A percentile compares a stretch with the other conserved stretches of the same genome.
These are phyloP conservation scores for Ceratocystis harringtonii DNA, from an alignment of 2,329 filamentous ascomycete genomes.

Conservation along the genomic window DNA sequence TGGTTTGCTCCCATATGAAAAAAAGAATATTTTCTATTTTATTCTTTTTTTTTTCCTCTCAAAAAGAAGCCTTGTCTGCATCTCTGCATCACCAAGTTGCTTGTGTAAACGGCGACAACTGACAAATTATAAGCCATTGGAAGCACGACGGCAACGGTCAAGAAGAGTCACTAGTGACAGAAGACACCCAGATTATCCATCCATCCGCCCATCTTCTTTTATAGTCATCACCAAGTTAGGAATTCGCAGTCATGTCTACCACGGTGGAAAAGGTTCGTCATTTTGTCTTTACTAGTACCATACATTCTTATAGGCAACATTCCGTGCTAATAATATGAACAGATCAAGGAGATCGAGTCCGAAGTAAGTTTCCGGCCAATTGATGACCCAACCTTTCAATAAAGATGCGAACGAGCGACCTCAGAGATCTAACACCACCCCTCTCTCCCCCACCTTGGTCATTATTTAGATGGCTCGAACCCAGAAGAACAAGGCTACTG, in stretches of 20 bases:
- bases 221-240: background rate
- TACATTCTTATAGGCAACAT: background rate
- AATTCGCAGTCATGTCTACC: constrained; percentile 55
- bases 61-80: background rate
- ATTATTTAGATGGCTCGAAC: constrained; percentile 69
- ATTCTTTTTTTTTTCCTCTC: background rate
- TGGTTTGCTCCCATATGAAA: background rate
- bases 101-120: too few species aligned
- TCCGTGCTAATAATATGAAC: constrained; percentile 19
- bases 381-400: background rate
- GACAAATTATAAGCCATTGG: too few species aligned
- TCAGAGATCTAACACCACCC: constrained; percentile 12
- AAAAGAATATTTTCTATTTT: background rate
- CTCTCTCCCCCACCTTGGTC: constrained; percentile 17
- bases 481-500: constrained; percentile 94
- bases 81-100: too few species aligned
- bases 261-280: constrained; percentile 76
- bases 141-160: background rate
- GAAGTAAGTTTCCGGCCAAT: constrained; percentile 47
- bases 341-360: constrained; percentile 95
- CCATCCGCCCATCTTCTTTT: background rate
- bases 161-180: background rate
- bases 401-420: background rate
- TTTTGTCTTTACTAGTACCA: constrained; percentile 9
- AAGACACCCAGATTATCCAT: too few species aligned